Percentiles rank a stretch among this genome's conserved stretches.
phyloP scores from a whole-genome alignment of 208 protist species.

The Crithidia thermophila region DNA sequence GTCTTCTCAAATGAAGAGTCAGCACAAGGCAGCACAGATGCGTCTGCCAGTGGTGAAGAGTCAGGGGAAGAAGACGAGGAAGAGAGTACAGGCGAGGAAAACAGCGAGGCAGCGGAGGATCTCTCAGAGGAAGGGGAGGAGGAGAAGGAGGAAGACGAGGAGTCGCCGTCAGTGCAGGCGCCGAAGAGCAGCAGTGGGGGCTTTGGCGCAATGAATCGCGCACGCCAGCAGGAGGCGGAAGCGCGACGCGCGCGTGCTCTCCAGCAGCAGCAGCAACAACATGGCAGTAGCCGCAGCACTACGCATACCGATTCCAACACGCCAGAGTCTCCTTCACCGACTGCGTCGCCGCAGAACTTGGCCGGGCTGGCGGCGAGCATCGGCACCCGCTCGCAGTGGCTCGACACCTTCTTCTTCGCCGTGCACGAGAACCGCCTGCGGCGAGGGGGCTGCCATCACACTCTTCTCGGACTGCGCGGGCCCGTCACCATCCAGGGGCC shows the following conservation, averaged over 20 bases:
- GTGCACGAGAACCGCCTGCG: constrained; percentile 44
- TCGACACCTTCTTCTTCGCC: constrained; percentile 57
- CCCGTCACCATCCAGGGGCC: constrained; percentile 76
- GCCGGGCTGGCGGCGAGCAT: constrained; percentile 8
- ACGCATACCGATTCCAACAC: too few species aligned
- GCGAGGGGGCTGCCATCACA: constrained; percentile 62
- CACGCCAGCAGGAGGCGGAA: constrained; percentile 1
- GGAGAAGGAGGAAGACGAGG: background rate
- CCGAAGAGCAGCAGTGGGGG: background rate
- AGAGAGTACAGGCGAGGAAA: background rate
- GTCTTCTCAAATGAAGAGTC: background rate
- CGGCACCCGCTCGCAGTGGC: constrained; percentile 36
- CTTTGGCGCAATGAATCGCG: constrained; percentile 16
- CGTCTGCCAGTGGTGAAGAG: too few species aligned
- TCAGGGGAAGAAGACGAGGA: background rate
- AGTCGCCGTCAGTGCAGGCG: background rate
- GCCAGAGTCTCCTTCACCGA: too few species aligned
- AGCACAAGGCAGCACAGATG: too few species aligned
- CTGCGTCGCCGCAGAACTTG: too few species aligned
- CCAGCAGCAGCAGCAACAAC: background rate
- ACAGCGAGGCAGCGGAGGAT: too few species aligned
- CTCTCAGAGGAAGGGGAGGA: too few species aligned
- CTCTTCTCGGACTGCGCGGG: constrained; percentile 52
- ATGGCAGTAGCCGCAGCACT: background rate
- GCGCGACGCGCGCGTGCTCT: background rate